These are phyloP conservation scores for Schwanniomyces pseudopolymorphus DNA, from an alignment of 805 yeast species.

Conservation along the genomic window DNA sequence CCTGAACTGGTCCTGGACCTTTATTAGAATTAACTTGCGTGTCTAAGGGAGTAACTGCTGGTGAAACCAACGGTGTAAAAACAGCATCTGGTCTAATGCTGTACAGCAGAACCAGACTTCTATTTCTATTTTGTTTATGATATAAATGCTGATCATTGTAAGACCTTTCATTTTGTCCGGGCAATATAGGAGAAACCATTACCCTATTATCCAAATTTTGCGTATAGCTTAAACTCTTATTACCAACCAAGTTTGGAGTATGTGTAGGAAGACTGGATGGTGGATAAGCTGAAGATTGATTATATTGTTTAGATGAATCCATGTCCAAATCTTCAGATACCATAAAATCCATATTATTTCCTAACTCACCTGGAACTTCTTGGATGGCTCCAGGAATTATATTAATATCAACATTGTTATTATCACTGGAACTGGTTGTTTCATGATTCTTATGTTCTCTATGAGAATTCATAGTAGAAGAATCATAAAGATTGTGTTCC, in stretches of 20 bases:
- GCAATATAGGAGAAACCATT: conserved; percentile 37
- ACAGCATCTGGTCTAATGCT: conserved; percentile 57
- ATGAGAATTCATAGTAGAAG: conserved; percentile 1
- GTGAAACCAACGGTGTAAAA: conserved; percentile 77
- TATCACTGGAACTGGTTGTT: conserved; percentile 2
- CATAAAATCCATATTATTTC: conserved; percentile 23
- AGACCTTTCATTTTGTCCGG: conserved; percentile 41
- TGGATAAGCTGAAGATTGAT: conserved; percentile 26
- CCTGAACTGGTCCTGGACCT: conserved; percentile 20
- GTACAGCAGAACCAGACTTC: conserved; percentile 17
- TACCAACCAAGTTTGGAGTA: conserved; percentile 24
- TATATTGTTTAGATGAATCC: conserved; percentile 2
- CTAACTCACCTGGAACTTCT: not conserved
- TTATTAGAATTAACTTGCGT: conserved; percentile 21
- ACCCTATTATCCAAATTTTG: conserved; percentile 4
- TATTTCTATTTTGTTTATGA: conserved; percentile 26
- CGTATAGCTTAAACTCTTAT: not conserved
- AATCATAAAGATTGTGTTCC: conserved; percentile 27
- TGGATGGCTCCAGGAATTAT: not conserved
- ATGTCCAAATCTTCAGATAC: conserved; percentile 18
- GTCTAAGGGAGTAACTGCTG: conserved; percentile 68
- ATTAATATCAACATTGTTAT: not conserved
- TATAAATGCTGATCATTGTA: conserved; percentile 42
- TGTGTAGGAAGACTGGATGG: conserved; percentile 21
- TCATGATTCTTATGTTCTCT: not conserved